Evolutionary conservation across 148 eudicot species (phyloP), one percentile per base, ranked within the genome.

Genomic region (Vaccinium myrtillus): DNA sequence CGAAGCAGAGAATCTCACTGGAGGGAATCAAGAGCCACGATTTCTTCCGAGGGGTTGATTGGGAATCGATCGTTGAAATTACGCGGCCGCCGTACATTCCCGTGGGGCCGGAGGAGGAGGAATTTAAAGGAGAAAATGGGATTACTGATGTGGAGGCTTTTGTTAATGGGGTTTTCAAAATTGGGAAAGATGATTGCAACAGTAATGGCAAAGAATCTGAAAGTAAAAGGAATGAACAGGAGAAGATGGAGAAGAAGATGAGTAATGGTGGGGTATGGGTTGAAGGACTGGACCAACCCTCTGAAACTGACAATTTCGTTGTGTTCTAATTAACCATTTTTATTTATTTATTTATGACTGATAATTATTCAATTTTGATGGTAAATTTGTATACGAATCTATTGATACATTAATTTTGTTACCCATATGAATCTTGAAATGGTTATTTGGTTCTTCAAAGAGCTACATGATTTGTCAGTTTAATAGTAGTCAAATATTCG

Each of bases 11-110:
- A 88, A 95, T 95, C 50, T 70, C 88, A 8, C 51, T 88, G 65
- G 90, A 89, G 81, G 92, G 86, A 55, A 94, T 94, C 88, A 95
- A 94, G 91, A 89, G 94, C 70, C 98, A 95, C 39, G 91, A 91
- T 54, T 95, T 91, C 81, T 94, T 95, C 82, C 82, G 36, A 3
- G 96, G 91, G 80, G 89, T 93, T 13, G 90, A 90, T 83, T 94
- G 98, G 98, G 91, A 87, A 77, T 36, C 85, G 84, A 88, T 94
- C 75, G 43, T 91, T 82, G 85, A 86, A 51, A 49, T 95, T 63
- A 12, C 84, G 55, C 84, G 98, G 85, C 98, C 98, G n/a, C 98
- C 98, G 43, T 92, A 85, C 79, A 90, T 94, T 43, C 98, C 95
- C 21, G 63, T 1, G 14, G 79, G 83, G 67, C 75, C 87, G 4